phyloP scores from a whole-genome alignment of 306 rosid species.

The Echinosophora koreensis region DNA sequence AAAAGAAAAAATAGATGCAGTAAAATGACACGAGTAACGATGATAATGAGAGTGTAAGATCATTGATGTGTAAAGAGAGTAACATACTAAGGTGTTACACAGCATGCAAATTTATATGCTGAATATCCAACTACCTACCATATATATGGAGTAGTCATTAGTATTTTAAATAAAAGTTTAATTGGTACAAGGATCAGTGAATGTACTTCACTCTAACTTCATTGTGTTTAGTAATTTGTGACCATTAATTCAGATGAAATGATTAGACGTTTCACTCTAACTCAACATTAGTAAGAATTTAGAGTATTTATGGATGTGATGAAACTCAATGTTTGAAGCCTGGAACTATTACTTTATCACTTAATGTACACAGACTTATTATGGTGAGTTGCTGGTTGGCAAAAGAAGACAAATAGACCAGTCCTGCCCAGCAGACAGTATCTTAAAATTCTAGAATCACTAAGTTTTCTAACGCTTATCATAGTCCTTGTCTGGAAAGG shows the following conservation, averaged over 20 bases:
- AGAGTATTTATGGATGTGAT: conserved; percentile 4
- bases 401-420: conserved; percentile 3
- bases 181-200: neutral
- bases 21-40: neutral
- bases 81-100: conserved; percentile 16
- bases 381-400: conserved; percentile 1
- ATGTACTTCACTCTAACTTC: conserved; percentile 18
- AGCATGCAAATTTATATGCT: conserved; percentile 21
- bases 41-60: neutral
- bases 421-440: neutral
- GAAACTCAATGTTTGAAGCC: conserved; percentile 15
- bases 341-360: conserved; percentile 8
- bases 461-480: conserved; percentile 5
- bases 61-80: conserved; percentile 17
- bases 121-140: neutral
- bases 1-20: neutral
- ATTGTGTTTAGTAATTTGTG: neutral
- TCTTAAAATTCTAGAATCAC: neutral
- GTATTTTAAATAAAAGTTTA: neutral
- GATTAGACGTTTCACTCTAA: neutral
- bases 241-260: neutral
- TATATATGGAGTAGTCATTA: neutral
- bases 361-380: neutral
- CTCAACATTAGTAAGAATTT: neutral
- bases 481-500: conserved; percentile 5